Conservation (phyloP, 1,284 basidiomycete genomes). For the Ustilago nuda region DNA sequence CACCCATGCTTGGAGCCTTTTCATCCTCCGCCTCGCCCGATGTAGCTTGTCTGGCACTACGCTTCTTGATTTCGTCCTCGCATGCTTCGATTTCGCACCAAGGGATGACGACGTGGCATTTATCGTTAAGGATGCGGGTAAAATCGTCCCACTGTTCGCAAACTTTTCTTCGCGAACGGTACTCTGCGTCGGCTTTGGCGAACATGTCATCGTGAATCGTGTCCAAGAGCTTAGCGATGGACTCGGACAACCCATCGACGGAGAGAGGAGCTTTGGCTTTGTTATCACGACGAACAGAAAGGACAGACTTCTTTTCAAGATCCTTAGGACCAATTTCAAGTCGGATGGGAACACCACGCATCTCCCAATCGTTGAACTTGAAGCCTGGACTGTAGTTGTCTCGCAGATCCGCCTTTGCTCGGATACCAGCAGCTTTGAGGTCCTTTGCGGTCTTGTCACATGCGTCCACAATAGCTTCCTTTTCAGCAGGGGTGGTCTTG, state of each 20-base stretch:
- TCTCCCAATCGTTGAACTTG: slow-evolving; percentile 99
- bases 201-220: slow-evolving; percentile 93
- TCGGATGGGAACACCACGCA: slow-evolving; percentile 87
- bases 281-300: slow-evolving; percentile 89
- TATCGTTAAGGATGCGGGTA: slow-evolving; percentile 88
- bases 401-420: slow-evolving; percentile 89
- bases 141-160: slow-evolving; percentile 89
- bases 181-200: slow-evolving; percentile 79
- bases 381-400: slow-evolving; percentile 97
- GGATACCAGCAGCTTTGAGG: slow-evolving; percentile 76
- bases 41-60: slow-evolving; percentile 74
- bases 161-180: slow-evolving; percentile 79
- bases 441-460: slow-evolving; percentile 74
- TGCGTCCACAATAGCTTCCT: slow-evolving; percentile 81
- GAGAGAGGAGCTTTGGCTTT: slow-evolving; percentile 70
- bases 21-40: slow-evolving; percentile 72
- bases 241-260: slow-evolving; percentile 32
- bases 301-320: slow-evolving; percentile 82
- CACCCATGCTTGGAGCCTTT: slow-evolving; percentile 95
- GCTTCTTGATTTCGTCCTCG: slow-evolving; percentile 98
- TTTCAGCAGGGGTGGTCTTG: slow-evolving; percentile 70
- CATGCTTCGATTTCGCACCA: slow-evolving; percentile 96
- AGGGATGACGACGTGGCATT: slow-evolving; percentile 88
- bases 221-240: slow-evolving; percentile 75
- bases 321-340: slow-evolving; percentile 97